A percentile compares a stretch with the other conserved stretches of the same genome.
Conservation (phyloP, 73 alveolate species). For the Symbiodinium pilosum region DNA sequence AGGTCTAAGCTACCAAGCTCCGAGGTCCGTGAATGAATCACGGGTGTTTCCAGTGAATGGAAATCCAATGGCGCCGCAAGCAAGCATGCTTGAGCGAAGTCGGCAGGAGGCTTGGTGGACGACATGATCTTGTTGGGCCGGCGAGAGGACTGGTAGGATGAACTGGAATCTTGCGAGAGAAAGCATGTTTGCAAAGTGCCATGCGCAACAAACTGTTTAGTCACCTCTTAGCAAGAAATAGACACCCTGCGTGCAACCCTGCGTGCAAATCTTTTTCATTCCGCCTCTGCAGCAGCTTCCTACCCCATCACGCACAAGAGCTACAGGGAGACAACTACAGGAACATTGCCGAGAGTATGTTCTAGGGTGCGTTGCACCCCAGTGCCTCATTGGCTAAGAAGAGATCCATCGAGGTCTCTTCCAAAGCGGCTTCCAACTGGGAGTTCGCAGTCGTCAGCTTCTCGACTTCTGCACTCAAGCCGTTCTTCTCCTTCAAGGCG, state of each 20-base stretch:
- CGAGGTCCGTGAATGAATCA: conserved; percentile 8
- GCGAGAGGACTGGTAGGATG: neutral
- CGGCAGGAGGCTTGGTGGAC: conserved; percentile 1
- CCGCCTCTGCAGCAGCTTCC: neutral
- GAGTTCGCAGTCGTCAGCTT: neutral
- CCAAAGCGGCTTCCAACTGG: neutral
- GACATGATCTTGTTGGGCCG: neutral
- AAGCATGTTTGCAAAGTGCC: neutral
- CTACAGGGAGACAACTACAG: neutral
- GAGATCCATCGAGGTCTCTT: neutral
- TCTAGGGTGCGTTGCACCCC: neutral
- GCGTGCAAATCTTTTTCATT: no score
- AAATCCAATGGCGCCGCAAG: conserved; percentile 8
- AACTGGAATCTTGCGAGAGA: neutral
- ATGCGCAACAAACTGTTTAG: neutral
- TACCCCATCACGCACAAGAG: neutral
- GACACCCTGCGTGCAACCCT: neutral
- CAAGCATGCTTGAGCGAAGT: conserved; percentile 10
- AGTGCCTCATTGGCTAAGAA: neutral
- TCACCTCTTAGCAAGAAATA: neutral
- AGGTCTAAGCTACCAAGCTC: neutral
- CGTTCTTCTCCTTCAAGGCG: neutral
- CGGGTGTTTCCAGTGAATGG: neutral
- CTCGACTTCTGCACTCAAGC: neutral
- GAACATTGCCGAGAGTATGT: neutral